Evolutionary conservation across 768 basidiomycete genomes (phyloP).

Genomic region (Psilocybe sp.): DNA sequence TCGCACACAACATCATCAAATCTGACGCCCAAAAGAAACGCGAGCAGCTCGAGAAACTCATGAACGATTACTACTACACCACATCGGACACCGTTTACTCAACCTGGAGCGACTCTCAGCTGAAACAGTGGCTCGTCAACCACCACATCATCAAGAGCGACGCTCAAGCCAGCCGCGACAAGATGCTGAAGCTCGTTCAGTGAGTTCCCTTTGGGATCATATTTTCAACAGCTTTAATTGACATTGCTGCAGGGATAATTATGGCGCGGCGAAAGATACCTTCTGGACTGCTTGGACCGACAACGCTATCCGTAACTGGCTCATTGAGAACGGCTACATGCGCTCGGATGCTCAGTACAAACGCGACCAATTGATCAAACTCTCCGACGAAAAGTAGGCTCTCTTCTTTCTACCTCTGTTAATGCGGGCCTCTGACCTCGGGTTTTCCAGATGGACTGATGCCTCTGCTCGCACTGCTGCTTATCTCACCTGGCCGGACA

Average conservation of each 20-base stretch:
- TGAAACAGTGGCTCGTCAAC: constrained; percentile 77
- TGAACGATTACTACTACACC: constrained; percentile 80
- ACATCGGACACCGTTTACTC: constrained; percentile 51
- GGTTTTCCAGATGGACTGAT: constrained; percentile 47
- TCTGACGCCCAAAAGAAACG: constrained; percentile 49
- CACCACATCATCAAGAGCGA: constrained; percentile 73
- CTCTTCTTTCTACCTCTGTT: not conserved
- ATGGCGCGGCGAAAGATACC: constrained; percentile 55
- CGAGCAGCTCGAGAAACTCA: constrained; percentile 58
- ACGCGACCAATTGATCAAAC: constrained; percentile 71
- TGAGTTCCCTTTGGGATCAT: constrained; percentile 26
- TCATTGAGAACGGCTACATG: constrained; percentile 70
- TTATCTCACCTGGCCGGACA: constrained; percentile 91
- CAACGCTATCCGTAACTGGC: constrained; percentile 67
- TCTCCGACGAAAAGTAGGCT: constrained; percentile 69
- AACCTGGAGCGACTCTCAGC: constrained; percentile 76
- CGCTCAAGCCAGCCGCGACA: constrained; percentile 64
- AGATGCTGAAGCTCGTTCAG: constrained; percentile 73
- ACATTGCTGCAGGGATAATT: constrained; percentile 55
- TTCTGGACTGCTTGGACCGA: constrained; percentile 73
- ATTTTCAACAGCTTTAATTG: not conserved
- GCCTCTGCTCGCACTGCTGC: constrained; percentile 39
- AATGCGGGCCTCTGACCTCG: no score
- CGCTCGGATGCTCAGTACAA: constrained; percentile 56
- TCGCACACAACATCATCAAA: constrained; percentile 71